Base-by-base conservation (phyloP, 2,329 filamentous ascomycete genomes). In the Paecilomyces sp. region DNA sequence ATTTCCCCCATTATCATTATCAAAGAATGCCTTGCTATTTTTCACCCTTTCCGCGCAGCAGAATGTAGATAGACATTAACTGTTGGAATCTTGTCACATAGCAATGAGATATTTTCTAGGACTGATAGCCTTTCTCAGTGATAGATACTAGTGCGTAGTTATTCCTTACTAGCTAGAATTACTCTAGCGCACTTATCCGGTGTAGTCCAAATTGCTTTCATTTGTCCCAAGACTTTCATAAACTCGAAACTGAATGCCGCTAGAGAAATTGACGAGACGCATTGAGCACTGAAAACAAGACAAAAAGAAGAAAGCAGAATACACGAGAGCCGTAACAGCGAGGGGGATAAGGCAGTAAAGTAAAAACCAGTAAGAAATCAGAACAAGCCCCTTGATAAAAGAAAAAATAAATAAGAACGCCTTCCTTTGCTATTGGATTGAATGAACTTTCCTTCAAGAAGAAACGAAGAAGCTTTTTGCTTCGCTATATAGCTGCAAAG, bases 21-120 rank as follows among this genome's bases (percentile, higher is more conserved):
- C 13, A 47, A 41, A 47, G 41, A 18, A 41, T 63, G 57, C 63
- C 56, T 56, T 59, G 25, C 57, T 57, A 58, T 54, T 58, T 36
- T 57, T 30, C 56, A 28, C 55, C 36, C 22, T 47, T 59, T 41
- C 54, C 8, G 18, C 18, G 18, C 41, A 47, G n/a, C 41, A 47
- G n/a, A 18, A 15, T 47, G 41, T 18, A 47, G 18, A 18, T 47
- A 47, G n/a, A 15, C 41, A 47, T 47, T 3, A 18, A 15, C 41
- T 22, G 41, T 47, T 47, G 41, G 8, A 47, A 18, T 33, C 36
- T 47, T 47, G 18, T 47, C 7, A 47, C 36, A 41, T 18, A 47
- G 36, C 6, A n/a, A n/a, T 5, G 3, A 47, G 15, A 18, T 18
- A 2, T 47, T 18, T 18, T 18, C 34, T 4, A 9, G 9, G n/a